These are phyloP conservation scores for Leccinum subtestaceum DNA, from an alignment of 768 basidiomycete genomes.

Conservation along the genomic window DNA sequence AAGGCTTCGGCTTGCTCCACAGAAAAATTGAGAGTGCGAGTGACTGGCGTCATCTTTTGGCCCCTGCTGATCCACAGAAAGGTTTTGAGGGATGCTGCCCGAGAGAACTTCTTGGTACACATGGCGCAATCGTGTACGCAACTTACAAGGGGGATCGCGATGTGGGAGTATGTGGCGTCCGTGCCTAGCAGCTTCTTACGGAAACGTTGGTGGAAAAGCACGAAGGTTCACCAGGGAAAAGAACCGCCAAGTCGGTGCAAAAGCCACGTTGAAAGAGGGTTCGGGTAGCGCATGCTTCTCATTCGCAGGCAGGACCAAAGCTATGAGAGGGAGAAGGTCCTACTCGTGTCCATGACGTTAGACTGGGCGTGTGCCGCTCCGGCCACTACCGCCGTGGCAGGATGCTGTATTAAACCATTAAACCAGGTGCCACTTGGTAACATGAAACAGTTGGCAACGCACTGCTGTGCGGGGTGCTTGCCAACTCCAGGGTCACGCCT, in stretches of 20 bases:
- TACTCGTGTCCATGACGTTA: neutral
- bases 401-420: neutral
- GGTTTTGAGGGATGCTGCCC: too few relatives aligned
- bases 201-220: neutral
- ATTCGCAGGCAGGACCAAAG: neutral
- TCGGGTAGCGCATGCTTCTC: neutral
- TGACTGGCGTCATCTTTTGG: slow-evolving; percentile 5
- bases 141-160: neutral
- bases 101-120: neutral
- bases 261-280: neutral
- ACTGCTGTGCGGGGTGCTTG: neutral
- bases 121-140: neutral
- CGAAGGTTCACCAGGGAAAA: neutral
- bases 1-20: slow-evolving; percentile 3
- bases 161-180: neutral
- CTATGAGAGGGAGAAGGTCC: neutral
- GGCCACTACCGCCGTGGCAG: neutral
- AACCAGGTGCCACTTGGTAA: neutral
- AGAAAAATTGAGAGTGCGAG: neutral
- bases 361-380: neutral
- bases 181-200: neutral
- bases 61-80: neutral
- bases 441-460: neutral
- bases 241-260: neutral
- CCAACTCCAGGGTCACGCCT: neutral